Evolutionary conservation across 169 alveolate genomes (phyloP), one percentile per base, ranked within the genome.

Genomic region (Plasmodium malariae): DNA sequence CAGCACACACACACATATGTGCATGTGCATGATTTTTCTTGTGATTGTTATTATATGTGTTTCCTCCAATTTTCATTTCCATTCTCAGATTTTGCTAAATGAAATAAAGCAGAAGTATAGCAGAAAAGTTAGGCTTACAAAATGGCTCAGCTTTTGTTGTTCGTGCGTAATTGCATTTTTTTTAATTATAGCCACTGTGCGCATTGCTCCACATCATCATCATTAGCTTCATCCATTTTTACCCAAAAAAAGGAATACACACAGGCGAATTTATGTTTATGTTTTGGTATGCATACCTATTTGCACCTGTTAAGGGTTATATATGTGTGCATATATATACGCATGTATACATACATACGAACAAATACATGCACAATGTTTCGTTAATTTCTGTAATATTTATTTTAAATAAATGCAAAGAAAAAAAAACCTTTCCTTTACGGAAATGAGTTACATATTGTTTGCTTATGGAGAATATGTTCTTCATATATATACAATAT

Each of bases 101-200:
- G 90, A 80, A 28, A 80, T 80, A 43, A 65, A 80, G n/a, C 69
- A 65, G 43, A 49, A 65, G 36, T 65, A 30, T 19, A 63, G 83
- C 21, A 67, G 83, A 21, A 80, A 63, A 26, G 55, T 80, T 19
- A 55, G 90, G 2, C 17, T 80, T 28, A 34, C 72, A 36, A 80
- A 80, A 7, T 80, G 90, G 90, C 40, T 80, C 6, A 80, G 83
- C 30, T 80, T 80, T 40, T 65, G 83, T 30, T 65, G 51, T 43
- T 80, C 90, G 5, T 80, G 90, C 34, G 11, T 80, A 4, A 80
- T 80, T 24, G 83, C 90, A 5, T 80, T 80, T 65, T 7, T 37
- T 6, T 26, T 80, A 37, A 80, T 80, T 34, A n/a, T 26, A 26
- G 4, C 19, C 9, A 80, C 80, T 6, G 26, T 59, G 9, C 67